These are phyloP conservation scores for Endocarpon pusillum DNA, from an alignment of 495 filamentous ascomycete genomes.

Conservation along the genomic window DNA sequence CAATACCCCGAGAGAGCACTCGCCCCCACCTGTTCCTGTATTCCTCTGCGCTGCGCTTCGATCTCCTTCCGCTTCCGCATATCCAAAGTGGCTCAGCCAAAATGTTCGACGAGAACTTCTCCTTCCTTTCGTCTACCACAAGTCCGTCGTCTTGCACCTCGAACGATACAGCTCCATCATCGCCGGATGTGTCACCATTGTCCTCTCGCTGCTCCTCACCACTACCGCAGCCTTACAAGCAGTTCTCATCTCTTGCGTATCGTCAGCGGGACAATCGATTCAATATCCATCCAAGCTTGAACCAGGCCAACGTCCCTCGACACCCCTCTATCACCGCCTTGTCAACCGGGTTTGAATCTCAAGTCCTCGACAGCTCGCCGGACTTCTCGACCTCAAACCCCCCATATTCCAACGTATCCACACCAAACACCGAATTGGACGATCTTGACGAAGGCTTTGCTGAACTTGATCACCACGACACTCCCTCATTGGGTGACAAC, in stretches of 20 bases:
- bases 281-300: not conserved
- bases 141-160: conserved; percentile 7
- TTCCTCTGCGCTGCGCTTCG: not conserved
- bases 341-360: too few relatives aligned
- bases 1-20: not conserved
- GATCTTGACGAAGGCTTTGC: too few relatives aligned
- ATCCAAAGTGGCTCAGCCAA: too few relatives aligned
- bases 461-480: too few relatives aligned
- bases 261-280: not conserved
- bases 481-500: not conserved
- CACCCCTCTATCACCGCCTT: too few relatives aligned
- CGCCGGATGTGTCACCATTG: not conserved
- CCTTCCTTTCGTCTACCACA: conserved; percentile 1
- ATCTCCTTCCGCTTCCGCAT: not conserved
- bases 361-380: too few relatives aligned
- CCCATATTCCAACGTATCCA: too few relatives aligned
- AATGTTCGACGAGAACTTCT: conserved; percentile 2
- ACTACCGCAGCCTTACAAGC: too few relatives aligned
- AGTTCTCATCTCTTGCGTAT: too few relatives aligned
- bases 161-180: conserved; percentile 7
- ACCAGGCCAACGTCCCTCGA: not conserved
- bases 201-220: not conserved
- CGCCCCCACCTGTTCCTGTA: not conserved
- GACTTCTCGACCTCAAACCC: too few relatives aligned
- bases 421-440: not conserved